Base-by-base conservation (phyloP, 768 basidiomycete genomes). In the Symmetrospora coprosmae region DNA sequence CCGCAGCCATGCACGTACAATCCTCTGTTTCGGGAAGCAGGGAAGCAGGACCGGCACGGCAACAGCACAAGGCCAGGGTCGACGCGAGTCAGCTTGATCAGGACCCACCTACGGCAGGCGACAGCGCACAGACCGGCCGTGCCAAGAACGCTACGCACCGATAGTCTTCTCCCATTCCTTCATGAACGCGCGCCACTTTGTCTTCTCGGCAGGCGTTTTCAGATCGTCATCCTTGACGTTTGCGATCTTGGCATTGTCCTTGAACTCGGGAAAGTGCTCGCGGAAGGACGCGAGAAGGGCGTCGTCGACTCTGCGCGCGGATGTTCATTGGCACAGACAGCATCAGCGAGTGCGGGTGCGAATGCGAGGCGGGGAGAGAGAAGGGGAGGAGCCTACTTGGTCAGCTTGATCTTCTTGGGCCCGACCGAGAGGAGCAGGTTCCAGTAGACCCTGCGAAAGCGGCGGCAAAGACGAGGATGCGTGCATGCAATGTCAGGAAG, bases 161-260 rank as follows among this genome's bases (percentile, higher is more conserved):
- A 65, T 41, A 40, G 59, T 55, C 39, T 59, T 64, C 39, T 74
- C 79, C 60, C 68, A 88, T 83, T 77, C 71, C 62, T 79, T 78
- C 72, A 92, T 87, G 71, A 92, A 97, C 6, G 79, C 79, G 48
- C 92, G 77, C 94, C 94, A 99, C 62, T 80, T 77, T 71, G 83
- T 82, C 78, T 99, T 99, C 50, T 86, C 89, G 8, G 80, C 79
- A 1, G 77, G 73, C 63, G 81, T 86, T 78, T 99, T 99, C 82
- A 97, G 83, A 28, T 61, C 63, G 79, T 81, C 82, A 1, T 90
- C 94, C 71, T 92, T 83, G 4, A 97, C 75, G 66, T 79, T 73
- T 46, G 70, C 65, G 17, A 85, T 73, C 34, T 75, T 74, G 33
- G 73, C 74, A 45, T 74, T 70, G 58, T 71, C 66, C 23, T 71